Percentiles rank a stretch among this genome's conserved stretches.
phyloP scores from a whole-genome alignment of 2,329 filamentous ascomycete genomes.

The Fusarium succisae region DNA sequence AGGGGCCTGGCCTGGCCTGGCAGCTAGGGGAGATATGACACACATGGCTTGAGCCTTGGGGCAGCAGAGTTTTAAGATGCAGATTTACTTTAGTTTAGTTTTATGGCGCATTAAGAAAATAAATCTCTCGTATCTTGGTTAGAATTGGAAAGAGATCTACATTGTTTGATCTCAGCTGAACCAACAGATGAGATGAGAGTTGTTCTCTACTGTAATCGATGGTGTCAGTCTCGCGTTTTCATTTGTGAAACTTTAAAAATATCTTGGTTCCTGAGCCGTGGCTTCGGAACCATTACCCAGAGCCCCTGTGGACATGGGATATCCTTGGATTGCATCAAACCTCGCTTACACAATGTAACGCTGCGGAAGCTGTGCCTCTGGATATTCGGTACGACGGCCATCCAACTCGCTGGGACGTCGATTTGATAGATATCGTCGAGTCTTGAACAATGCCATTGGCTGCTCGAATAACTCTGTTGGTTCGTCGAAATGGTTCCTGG shows the following conservation, averaged over 20 bases:
- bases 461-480: not conserved
- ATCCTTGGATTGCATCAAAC: not conserved
- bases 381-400: not conserved
- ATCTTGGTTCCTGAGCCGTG: conserved; percentile 6
- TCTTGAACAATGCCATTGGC: not conserved
- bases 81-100: not conserved
- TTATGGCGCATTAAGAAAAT: not conserved
- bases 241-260: not conserved
- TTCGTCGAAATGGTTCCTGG: not conserved
- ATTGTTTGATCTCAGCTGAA: not conserved
- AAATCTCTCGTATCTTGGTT: not conserved
- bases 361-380: not conserved
- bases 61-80: not conserved
- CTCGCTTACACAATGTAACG: not conserved
- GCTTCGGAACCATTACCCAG: not conserved
- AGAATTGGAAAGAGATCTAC: not conserved
- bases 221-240: not conserved
- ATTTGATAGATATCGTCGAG: not conserved
- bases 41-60: not conserved
- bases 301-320: not conserved
- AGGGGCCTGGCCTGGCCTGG: not conserved
- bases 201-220: not conserved
- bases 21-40: not conserved
- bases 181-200: not conserved
- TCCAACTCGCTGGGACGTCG: not conserved